Percentiles rank a stretch among this genome's conserved stretches.
Evolutionary conservation across 495 filamentous ascomycete species (phyloP).

Genomic region (Neurospora sp.): DNA sequence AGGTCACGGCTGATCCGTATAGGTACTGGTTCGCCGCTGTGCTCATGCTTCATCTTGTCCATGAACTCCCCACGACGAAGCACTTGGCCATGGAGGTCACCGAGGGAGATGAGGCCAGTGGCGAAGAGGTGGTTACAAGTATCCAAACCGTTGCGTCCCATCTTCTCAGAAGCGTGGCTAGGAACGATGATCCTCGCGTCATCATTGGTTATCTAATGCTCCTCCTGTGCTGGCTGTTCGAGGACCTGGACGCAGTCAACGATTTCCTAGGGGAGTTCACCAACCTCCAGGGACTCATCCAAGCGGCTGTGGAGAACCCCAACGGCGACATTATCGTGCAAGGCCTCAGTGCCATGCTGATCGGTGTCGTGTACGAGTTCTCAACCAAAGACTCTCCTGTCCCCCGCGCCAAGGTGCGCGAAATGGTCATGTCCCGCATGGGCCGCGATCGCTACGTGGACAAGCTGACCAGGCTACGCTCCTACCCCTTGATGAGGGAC

Average conservation of each 20-base stretch:
- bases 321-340: constrained; percentile 58
- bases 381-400: constrained; percentile 95
- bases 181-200: constrained; percentile 73
- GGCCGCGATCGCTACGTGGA: constrained; percentile 86
- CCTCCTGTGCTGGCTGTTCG: constrained; percentile 86
- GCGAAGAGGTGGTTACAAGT: constrained; percentile 92
- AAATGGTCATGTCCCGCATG: constrained; percentile 67
- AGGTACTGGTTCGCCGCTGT: constrained; percentile 83
- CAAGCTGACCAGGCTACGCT: constrained; percentile 65
- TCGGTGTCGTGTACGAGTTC: constrained; percentile 92
- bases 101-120: constrained; percentile 80
- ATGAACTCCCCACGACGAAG: constrained; percentile 73
- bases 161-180: constrained; percentile 55
- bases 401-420: constrained; percentile 69
- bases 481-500: constrained; percentile 76
- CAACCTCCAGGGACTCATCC: constrained; percentile 74
- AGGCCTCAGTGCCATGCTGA: constrained; percentile 71
- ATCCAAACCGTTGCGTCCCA: constrained; percentile 81
- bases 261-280: constrained; percentile 95
- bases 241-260: constrained; percentile 83
- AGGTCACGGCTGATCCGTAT: constrained; percentile 68
- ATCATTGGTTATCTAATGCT: constrained; percentile 85
- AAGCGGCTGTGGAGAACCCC: constrained; percentile 46
- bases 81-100: constrained; percentile 66
- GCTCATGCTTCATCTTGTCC: constrained; percentile 83